Conservation (phyloP, 1,284 basidiomycete genomes). For the Heliocybe sulcata region DNA sequence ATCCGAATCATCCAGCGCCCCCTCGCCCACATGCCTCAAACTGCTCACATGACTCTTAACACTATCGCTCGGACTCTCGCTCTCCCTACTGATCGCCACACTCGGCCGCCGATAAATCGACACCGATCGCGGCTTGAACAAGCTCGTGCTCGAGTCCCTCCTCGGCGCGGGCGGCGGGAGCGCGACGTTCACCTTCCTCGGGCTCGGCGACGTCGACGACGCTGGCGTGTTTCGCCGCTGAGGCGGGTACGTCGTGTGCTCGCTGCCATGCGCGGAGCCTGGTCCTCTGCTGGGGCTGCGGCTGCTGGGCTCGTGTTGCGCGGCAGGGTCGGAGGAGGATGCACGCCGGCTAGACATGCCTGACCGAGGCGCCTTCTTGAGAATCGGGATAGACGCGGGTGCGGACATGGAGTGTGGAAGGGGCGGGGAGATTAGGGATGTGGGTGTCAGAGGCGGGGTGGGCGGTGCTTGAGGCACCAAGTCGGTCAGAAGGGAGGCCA, state of each 20-base stretch:
- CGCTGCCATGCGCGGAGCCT: background rate
- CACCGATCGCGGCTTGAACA: constrained; percentile 4
- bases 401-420: constrained; percentile 35
- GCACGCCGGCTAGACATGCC: constrained; percentile 2
- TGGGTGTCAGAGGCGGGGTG: constrained; percentile 17
- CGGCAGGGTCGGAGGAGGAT: constrained; percentile 9
- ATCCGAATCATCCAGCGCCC: constrained; percentile 54
- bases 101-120: constrained; percentile 10
- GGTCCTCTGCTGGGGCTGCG: background rate
- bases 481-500: constrained; percentile 51
- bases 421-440: constrained; percentile 13
- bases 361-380: constrained; percentile 6
- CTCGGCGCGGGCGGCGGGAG: constrained; percentile 32
- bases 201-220: constrained; percentile 57
- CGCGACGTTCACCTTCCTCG: constrained; percentile 32
- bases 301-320: background rate
- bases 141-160: constrained; percentile 6
- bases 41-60: constrained; percentile 19
- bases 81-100: background rate
- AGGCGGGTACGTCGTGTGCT: background rate
- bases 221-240: constrained; percentile 12
- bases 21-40: constrained; percentile 62
- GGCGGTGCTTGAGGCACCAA: constrained; percentile 28
- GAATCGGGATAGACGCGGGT: constrained; percentile 31
- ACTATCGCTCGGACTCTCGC: constrained; percentile 17